phyloP scores from a whole-genome alignment of 2,329 filamentous ascomycete species.

The Saccharata proteae region DNA sequence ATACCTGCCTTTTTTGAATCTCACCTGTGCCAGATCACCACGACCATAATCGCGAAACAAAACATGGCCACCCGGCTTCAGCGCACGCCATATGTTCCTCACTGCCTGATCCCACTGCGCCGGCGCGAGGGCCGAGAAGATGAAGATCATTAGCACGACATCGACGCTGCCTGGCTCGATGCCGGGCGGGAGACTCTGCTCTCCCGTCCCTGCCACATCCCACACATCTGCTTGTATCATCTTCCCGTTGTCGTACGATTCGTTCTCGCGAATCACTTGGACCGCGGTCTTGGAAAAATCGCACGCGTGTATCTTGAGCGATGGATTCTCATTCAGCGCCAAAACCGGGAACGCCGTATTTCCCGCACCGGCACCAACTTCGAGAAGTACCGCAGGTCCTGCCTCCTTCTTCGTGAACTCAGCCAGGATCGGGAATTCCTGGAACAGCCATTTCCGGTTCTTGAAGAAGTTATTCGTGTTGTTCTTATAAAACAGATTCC shows the following conservation, averaged over 20 bases:
- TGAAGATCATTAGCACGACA: constrained; percentile 89
- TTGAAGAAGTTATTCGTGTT: constrained; percentile 98
- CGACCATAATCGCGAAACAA: constrained; percentile 95
- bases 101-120: constrained; percentile 74
- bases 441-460: constrained; percentile 89
- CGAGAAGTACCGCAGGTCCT: constrained; percentile 61
- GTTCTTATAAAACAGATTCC: constrained; percentile 97
- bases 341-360: constrained; percentile 94
- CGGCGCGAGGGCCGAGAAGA: constrained; percentile 85
- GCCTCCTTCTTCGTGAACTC: constrained; percentile 60
- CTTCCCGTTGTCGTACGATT: constrained; percentile 55
- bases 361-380: constrained; percentile 89
- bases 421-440: constrained; percentile 85
- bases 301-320: constrained; percentile 79
- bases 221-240: constrained; percentile 84
- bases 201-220: constrained; percentile 58
- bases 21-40: constrained; percentile 88
- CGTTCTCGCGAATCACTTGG: constrained; percentile 74
- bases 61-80: constrained; percentile 88
- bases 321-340: constrained; percentile 67
- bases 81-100: constrained; percentile 63
- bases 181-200: constrained; percentile 56
- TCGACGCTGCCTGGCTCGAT: constrained; percentile 72
- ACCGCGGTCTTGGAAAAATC: constrained; percentile 95
- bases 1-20: constrained; percentile 91